Evolutionary conservation across 2,329 filamentous ascomycete genomes (phyloP).

Genomic region (Uncinocarpus reesii): DNA sequence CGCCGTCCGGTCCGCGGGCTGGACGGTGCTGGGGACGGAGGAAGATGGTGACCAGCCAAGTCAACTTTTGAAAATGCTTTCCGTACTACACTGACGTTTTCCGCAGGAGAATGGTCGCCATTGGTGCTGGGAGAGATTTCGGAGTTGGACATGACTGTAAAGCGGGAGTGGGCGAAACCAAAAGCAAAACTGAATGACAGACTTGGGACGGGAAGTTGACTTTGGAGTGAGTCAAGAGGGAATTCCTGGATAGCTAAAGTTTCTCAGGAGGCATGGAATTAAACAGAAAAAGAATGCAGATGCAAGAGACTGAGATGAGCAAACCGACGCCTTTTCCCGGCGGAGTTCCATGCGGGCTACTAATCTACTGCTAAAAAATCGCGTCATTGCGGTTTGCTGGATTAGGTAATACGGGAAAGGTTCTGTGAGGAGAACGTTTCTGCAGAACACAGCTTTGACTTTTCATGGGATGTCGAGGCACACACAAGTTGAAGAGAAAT

Average conservation of each 20-base stretch:
- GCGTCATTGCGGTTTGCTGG: slow-evolving; percentile 30
- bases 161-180: not conserved
- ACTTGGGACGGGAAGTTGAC: no score
- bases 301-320: not conserved
- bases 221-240: no score
- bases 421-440: no score
- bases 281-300: not conserved
- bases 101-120: slow-evolving; percentile 2
- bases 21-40: slow-evolving; percentile 85
- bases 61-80: slow-evolving; percentile 56
- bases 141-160: slow-evolving; percentile 17
- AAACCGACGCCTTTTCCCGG: slow-evolving; percentile 3
- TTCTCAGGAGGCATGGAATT: no score
- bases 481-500: not conserved
- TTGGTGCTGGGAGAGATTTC: slow-evolving; percentile 4
- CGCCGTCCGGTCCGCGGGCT: slow-evolving; percentile 76
- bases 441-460: no score
- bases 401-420: slow-evolving; percentile 7
- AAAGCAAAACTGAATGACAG: no score
- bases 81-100: slow-evolving; percentile 11
- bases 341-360: not conserved
- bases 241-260: no score
- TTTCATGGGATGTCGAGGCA: not conserved
- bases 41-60: slow-evolving; percentile 71
- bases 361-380: slow-evolving; percentile 4